Base-by-base conservation (phyloP, 2,329 filamentous ascomycete genomes). In the Nemania serpens region DNA sequence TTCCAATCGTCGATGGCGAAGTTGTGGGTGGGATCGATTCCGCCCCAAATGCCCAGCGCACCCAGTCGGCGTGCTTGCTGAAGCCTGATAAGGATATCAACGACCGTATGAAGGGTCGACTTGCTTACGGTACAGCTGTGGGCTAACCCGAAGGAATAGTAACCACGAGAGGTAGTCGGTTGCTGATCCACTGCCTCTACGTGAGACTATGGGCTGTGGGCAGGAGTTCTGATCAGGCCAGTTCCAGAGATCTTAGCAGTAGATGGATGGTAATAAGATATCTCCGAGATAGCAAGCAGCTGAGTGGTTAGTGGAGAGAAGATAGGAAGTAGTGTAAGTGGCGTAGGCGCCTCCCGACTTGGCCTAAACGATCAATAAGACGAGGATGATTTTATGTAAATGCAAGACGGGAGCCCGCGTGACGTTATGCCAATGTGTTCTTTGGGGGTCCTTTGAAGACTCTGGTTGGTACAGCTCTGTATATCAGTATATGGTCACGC, bases 11-110 rank as follows among this genome's bases (percentile, higher is more conserved):
- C 55, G 60, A 56, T 65, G 61, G 53, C 50, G 56, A 54, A 48
- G 37, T 25, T 63, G 56, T 62, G 61, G 57, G 58, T 65, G 69
- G 62, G 51, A 59, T 52, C 43, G 54, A 25, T 47, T 36, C 53
- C 47, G 41, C 39, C 53, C 53, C 52, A 55, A n/a, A 55, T 50
- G 33, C 46, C 43, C 36, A 12, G 36, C 15, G 36, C 4, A n/a
- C 36, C 36, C 52, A 45, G 53, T 49, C 41, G 34, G 49, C 25
- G 37, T 36, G 46, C 25, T 42, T 50, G 45, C 52, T 57, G 52
- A 53, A 49, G 52, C 39, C 57, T 45, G 52, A 65, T 61, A 61
- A 54, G 54, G 50, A 25, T 18, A 46, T 9, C 18, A 46, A 46
- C 43, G 43, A 55, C 43, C n/a, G 42, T 17, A 45, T 29, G 54